These are phyloP conservation scores for Bruguiera gymnorhiza DNA, from an alignment of 345 rosid genomes.

Conservation along the genomic window DNA sequence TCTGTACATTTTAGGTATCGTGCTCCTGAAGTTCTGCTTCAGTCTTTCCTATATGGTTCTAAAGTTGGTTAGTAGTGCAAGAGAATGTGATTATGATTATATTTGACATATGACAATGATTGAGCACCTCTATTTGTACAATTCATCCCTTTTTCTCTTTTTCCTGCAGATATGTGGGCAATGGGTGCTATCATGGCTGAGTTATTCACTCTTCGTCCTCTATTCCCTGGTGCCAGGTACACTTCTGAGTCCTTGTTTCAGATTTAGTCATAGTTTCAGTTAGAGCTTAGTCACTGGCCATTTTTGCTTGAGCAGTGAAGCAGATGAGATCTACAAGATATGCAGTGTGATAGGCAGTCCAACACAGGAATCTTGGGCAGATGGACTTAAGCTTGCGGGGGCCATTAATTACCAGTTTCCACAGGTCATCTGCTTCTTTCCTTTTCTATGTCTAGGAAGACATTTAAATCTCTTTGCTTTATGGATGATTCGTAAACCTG, in stretches of 20 bases:
- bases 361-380: conserved; percentile 62
- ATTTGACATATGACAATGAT: no score
- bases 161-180: conserved; percentile 73
- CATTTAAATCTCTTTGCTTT: background rate
- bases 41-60: conserved; percentile 53
- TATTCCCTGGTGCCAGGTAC: conserved; percentile 80
- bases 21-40: conserved; percentile 90
- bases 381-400: conserved; percentile 70
- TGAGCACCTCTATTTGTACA: no score
- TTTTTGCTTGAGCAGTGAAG: conserved; percentile 51
- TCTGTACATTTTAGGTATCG: conserved; percentile 56
- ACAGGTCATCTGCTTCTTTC: conserved; percentile 1
- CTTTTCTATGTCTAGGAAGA: background rate
- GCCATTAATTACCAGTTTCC: conserved; percentile 73
- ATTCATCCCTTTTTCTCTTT: background rate
- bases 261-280: background rate
- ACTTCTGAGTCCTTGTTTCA: background rate
- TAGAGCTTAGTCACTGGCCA: background rate
- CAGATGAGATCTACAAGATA: conserved; percentile 82
- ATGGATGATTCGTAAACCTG: background rate
- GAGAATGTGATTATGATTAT: background rate
- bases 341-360: conserved; percentile 82
- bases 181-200: conserved; percentile 95
- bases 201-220: conserved; percentile 63
- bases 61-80: conserved; percentile 68